Conservation (phyloP, 495 filamentous ascomycete genomes). For the Xylaria castorea region DNA sequence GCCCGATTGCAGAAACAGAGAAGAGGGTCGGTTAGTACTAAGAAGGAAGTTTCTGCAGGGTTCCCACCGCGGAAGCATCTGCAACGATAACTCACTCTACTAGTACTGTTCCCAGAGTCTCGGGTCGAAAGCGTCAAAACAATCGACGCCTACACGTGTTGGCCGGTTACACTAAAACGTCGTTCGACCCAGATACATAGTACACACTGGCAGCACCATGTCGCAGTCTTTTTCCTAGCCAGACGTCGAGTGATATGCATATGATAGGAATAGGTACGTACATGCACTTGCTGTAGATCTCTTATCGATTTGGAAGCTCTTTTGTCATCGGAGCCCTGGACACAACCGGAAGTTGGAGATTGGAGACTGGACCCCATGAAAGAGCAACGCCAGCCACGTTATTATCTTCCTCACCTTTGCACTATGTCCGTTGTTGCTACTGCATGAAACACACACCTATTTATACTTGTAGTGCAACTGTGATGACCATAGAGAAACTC, state of each 20-base stretch:
- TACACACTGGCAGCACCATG: not conserved
- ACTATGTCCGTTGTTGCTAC: not conserved
- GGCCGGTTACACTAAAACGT: not conserved
- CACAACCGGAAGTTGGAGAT: slow-evolving; percentile 24
- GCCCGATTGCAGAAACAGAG: slow-evolving; percentile 18
- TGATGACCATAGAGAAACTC: not conserved
- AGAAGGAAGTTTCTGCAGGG: not conserved
- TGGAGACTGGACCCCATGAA: slow-evolving; percentile 11
- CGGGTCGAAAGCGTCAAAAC: slow-evolving; percentile 12
- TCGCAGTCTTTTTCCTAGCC: not conserved
- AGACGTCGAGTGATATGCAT: not conserved
- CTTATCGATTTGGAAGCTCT: slow-evolving; percentile 5
- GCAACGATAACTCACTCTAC: not conserved
- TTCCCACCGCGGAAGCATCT: slow-evolving; percentile 4
- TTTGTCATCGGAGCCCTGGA: slow-evolving; percentile 19
- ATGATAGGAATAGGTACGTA: not conserved
- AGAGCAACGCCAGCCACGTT: slow-evolving; percentile 2
- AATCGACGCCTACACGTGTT: not conserved
- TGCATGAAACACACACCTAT: slow-evolving; percentile 16
- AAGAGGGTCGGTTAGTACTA: not conserved
- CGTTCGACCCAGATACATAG: not conserved
- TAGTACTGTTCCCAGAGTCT: slow-evolving; percentile 24
- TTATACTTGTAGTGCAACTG: slow-evolving; percentile 1
- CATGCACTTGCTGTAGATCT: not conserved
- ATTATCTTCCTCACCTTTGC: not conserved